phyloP scores from a whole-genome alignment of 1,284 basidiomycete species.

The Heterobasidion parviporum region DNA sequence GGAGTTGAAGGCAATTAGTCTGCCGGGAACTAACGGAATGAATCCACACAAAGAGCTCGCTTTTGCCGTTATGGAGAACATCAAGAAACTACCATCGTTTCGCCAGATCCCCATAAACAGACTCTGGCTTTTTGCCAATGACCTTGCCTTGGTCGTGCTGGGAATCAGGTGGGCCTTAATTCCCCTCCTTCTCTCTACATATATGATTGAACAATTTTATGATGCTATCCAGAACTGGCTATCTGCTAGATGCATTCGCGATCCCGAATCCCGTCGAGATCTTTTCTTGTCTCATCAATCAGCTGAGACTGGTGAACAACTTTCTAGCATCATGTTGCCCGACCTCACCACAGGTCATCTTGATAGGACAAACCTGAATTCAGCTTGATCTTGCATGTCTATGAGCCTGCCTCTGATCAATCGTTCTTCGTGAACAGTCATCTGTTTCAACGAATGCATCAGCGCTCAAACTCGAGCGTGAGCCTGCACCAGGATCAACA shows the following conservation, averaged over 20 bases:
- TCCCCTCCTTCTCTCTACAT: background rate
- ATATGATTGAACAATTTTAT: too few relatives aligned
- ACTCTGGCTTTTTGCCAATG: constrained; percentile 5
- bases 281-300: constrained; percentile 8
- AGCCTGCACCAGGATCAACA: background rate
- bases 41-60: background rate
- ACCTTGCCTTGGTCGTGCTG: constrained; percentile 9
- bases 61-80: background rate
- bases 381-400: constrained; percentile 26
- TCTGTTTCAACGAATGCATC: constrained; percentile 10
- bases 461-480: background rate
- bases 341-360: background rate
- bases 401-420: constrained; percentile 33
- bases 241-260: constrained; percentile 30
- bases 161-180: constrained; percentile 9
- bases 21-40: too few relatives aligned
- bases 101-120: constrained; percentile 7
- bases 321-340: too few relatives aligned
- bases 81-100: background rate
- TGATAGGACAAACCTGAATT: constrained; percentile 19
- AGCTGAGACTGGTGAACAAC: background rate
- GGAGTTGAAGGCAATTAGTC: too few relatives aligned
- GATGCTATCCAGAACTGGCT: constrained; percentile 23
- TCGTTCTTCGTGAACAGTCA: constrained; percentile 35
- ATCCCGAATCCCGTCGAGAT: constrained; percentile 16